Conservation (phyloP, 2,329 filamentous ascomycete species). For the Eurotiales sp. region DNA sequence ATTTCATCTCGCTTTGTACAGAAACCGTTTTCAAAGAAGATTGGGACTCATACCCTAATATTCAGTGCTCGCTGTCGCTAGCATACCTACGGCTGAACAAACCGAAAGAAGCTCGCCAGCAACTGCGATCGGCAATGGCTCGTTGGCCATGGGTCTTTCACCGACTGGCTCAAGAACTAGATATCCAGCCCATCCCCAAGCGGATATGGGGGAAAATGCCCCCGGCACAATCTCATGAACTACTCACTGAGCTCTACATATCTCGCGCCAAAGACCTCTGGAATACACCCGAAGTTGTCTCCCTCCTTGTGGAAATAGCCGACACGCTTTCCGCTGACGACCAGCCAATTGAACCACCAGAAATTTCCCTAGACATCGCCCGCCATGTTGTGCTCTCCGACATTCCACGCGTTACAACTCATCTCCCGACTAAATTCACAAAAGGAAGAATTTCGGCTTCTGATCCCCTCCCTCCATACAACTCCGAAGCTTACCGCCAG, state of each 20-base stretch:
- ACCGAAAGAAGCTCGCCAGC: slow-evolving; percentile 58
- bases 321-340: slow-evolving; percentile 48
- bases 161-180: slow-evolving; percentile 73
- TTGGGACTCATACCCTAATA: slow-evolving; percentile 61
- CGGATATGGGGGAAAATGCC: slow-evolving; percentile 78
- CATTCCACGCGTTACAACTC: slow-evolving; percentile 64
- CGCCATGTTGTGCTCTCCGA: slow-evolving; percentile 78
- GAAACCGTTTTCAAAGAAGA: slow-evolving; percentile 47
- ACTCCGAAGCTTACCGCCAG: slow-evolving; percentile 37
- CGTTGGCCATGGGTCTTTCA: slow-evolving; percentile 81
- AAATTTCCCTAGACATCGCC: slow-evolving; percentile 57
- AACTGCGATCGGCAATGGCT: slow-evolving; percentile 65
- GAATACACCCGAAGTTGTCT: slow-evolving; percentile 70
- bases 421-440: slow-evolving; percentile 65
- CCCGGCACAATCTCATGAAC: slow-evolving; percentile 59
- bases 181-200: slow-evolving; percentile 69
- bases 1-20: slow-evolving; percentile 67
- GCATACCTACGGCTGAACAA: slow-evolving; percentile 71
- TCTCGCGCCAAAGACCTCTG: slow-evolving; percentile 75
- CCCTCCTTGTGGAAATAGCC: slow-evolving; percentile 66
- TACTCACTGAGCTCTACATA: slow-evolving; percentile 74
- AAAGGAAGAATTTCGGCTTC: slow-evolving; percentile 67
- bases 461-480: slow-evolving; percentile 72
- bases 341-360: slow-evolving; percentile 41
- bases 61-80: slow-evolving; percentile 71